These are phyloP conservation scores for Spongispora temasekensis DNA, from an alignment of 1,284 basidiomycete genomes.

Conservation along the genomic window DNA sequence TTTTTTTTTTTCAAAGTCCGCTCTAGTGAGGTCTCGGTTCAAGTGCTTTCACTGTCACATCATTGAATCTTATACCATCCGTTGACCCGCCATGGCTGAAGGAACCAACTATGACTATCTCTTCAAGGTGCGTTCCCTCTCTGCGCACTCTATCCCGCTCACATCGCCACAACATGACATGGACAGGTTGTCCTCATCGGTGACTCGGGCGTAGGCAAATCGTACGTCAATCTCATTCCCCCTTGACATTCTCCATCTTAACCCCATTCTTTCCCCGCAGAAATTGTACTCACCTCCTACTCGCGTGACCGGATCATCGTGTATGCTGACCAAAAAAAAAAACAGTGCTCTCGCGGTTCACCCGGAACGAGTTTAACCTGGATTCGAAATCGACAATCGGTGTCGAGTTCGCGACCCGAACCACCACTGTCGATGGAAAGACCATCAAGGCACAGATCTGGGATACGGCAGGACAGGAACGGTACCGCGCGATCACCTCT, in stretches of 20 bases:
- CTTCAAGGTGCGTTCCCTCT: conserved; percentile 74
- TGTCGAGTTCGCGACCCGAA: conserved; percentile 98
- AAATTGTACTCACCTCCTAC: conserved; percentile 21
- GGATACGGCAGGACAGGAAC: conserved; percentile 99
- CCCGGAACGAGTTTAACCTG: conserved; percentile 98
- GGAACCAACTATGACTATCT: conserved; percentile 94
- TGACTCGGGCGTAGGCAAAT: conserved; percentile 99
- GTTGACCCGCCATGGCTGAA: conserved; percentile 65
- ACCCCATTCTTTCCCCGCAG: conserved; percentile 12
- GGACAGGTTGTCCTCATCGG: conserved; percentile 98
- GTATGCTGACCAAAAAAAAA: conserved; percentile 7
- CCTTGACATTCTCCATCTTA: not conserved
- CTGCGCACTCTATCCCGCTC: not conserved
- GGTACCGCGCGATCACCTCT: conserved; percentile 98
- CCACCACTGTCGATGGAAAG: conserved; percentile 94
- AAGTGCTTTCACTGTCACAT: too few relatives aligned
- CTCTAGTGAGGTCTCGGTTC: too few relatives aligned
- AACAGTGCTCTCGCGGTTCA: conserved; percentile 90
- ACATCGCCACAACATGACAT: not conserved
- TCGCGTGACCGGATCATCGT: not conserved
- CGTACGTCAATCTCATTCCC: conserved; percentile 48
- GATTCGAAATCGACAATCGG: conserved; percentile 99
- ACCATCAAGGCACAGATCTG: conserved; percentile 99
- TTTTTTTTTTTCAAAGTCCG: conserved; percentile 28
- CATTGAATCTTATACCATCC: conserved; percentile 14